Evolutionary conservation across 768 basidiomycete genomes (phyloP).

Genomic region (Podaxis sp.): DNA sequence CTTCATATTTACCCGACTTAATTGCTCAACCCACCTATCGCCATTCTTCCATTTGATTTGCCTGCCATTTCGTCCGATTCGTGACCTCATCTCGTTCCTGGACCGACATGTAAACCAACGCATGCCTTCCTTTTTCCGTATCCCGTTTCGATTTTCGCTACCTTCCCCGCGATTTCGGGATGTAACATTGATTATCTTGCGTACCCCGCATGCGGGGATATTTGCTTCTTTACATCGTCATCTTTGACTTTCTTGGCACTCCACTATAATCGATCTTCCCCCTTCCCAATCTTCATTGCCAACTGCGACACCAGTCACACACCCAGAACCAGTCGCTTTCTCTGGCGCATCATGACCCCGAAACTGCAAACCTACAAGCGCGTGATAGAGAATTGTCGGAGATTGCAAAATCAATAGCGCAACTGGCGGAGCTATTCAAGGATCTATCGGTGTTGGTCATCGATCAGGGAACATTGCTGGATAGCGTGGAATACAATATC

Average conservation of each 20-base stretch:
- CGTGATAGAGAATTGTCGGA: conserved; percentile 76
- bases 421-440: conserved; percentile 93
- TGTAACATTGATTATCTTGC: conserved; percentile 4
- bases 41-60: conserved; percentile 5
- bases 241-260: conserved; percentile 9
- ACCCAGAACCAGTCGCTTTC: conserved; percentile 37
- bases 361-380: conserved; percentile 38
- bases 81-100: conserved; percentile 7
- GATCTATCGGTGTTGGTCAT: conserved; percentile 92
- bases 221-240: background rate
- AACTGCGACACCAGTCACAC: conserved; percentile 27
- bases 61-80: conserved; percentile 11
- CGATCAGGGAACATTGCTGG: conserved; percentile 95
- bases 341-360: conserved; percentile 38
- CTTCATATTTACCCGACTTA: background rate
- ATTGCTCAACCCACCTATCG: conserved; percentile 6
- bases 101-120: background rate
- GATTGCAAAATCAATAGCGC: conserved; percentile 89
- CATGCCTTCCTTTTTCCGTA: conserved; percentile 9
- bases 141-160: background rate
- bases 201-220: conserved; percentile 7
- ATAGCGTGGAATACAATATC: conserved; percentile 97
- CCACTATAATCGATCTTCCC: conserved; percentile 15
- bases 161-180: background rate
- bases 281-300: conserved; percentile 6